Evolutionary conservation across 164 flowering plant genomes (phyloP).

Genomic region (Stephania japonica): DNA sequence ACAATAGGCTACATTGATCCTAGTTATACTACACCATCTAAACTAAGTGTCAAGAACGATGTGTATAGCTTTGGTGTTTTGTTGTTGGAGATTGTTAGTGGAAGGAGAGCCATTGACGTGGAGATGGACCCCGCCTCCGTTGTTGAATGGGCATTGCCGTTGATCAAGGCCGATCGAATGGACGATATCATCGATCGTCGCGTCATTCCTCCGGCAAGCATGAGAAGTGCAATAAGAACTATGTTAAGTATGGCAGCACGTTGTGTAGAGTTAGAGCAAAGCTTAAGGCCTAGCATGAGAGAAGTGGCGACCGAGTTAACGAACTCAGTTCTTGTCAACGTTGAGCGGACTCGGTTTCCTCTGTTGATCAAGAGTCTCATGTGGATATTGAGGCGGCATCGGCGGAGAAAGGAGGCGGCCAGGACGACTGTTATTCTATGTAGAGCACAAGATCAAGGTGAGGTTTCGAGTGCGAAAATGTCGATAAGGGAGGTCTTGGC

Average conservation of each 20-base stretch:
- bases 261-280: conserved; percentile 20
- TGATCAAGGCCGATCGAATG: conserved; percentile 12
- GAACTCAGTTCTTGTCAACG: not conserved
- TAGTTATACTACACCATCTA: conserved; percentile 41
- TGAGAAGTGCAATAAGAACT: conserved; percentile 9
- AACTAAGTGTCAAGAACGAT: conserved; percentile 55
- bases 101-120: conserved; percentile 46
- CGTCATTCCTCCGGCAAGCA: not conserved
- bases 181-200: conserved; percentile 19
- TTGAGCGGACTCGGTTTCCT: conserved; percentile 12
- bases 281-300: conserved; percentile 18
- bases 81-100: conserved; percentile 52
- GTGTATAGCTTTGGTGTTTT: conserved; percentile 69
- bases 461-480: conserved; percentile 15
- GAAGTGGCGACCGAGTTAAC: conserved; percentile 23
- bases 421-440: not conserved
- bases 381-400: not conserved
- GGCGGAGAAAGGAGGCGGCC: not conserved
- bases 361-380: conserved; percentile 23
- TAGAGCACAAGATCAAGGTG: conserved; percentile 1
- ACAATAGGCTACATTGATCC: conserved; percentile 81
- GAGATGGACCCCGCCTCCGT: conserved; percentile 33
- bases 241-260: conserved; percentile 36
- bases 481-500: conserved; percentile 33
- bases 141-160: conserved; percentile 28